phyloP scores from a whole-genome alignment of 106 monocot genomes.

The Allium fistulosum region DNA sequence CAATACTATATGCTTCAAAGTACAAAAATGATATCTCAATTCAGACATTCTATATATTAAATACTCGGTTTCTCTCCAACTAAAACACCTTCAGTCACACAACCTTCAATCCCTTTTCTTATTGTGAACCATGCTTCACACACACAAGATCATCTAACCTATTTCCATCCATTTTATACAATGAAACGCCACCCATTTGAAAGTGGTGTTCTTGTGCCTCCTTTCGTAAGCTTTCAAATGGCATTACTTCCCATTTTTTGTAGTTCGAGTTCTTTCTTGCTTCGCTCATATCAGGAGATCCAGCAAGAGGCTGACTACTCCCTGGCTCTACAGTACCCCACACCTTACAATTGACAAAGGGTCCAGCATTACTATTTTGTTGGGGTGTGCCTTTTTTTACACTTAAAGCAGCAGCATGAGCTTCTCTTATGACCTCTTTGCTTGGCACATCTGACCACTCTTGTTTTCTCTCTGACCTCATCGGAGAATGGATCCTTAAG shows the following conservation, averaged over 20 bases:
- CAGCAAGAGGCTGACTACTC: slow-evolving; percentile 38
- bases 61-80: no score
- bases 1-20: no score
- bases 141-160: slow-evolving; percentile 94
- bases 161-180: slow-evolving; percentile 99
- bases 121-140: slow-evolving; percentile 30
- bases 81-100: no score
- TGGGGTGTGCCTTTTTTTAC: slow-evolving; percentile 43
- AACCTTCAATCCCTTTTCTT: no score
- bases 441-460: slow-evolving; percentile 85
- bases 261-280: slow-evolving; percentile 63
- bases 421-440: slow-evolving; percentile 49
- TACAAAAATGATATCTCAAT: no score
- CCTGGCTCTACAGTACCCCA: slow-evolving; percentile 59
- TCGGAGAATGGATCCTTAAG: slow-evolving; percentile 89
- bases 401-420: slow-evolving; percentile 64
- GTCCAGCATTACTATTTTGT: slow-evolving; percentile 27
- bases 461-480: slow-evolving; percentile 67
- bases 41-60: no score
- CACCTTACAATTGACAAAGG: slow-evolving; percentile 74
- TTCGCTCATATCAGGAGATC: slow-evolving; percentile 67
- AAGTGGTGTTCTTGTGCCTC: slow-evolving; percentile 73
- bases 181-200: slow-evolving; percentile 61
- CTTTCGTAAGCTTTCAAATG: slow-evolving; percentile 53
- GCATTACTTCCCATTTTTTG: slow-evolving; percentile 75